Conservation (phyloP, 805 yeast genomes). For the Candida adriatica region DNA sequence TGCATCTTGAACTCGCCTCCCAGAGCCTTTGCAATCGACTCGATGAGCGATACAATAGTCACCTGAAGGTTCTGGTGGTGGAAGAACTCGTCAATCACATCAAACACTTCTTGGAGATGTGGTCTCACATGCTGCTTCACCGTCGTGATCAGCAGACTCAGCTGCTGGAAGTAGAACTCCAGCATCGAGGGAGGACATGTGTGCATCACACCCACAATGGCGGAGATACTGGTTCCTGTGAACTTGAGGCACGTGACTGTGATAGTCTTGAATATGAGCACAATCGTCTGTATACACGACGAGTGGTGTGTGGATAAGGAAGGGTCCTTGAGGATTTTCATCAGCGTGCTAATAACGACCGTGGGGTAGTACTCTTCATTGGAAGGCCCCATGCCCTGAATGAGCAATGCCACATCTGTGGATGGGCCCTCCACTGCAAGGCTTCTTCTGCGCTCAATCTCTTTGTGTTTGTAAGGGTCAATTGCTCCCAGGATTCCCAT, state of each 20-base stretch:
- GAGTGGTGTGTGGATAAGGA: constrained; percentile 84
- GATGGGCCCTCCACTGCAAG: constrained; percentile 71
- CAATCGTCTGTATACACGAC: constrained; percentile 88
- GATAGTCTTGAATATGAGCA: constrained; percentile 82
- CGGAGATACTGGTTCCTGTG: constrained; percentile 81
- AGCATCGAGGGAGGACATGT: constrained; percentile 71
- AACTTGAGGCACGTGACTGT: constrained; percentile 89
- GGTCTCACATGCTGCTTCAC: constrained; percentile 90
- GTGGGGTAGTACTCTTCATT: constrained; percentile 92
- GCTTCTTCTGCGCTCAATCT: constrained; percentile 65
- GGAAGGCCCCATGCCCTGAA: constrained; percentile 93
- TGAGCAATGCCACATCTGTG: constrained; percentile 78
- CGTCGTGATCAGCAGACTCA: constrained; percentile 69
- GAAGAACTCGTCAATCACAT: constrained; percentile 70
- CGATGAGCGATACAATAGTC: constrained; percentile 73
- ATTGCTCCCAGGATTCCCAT: constrained; percentile 93
- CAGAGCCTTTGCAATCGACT: constrained; percentile 75
- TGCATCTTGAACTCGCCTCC: constrained; percentile 90
- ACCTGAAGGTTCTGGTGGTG: constrained; percentile 56
- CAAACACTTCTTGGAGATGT: constrained; percentile 67
- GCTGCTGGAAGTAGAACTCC: constrained; percentile 84
- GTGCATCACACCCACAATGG: constrained; percentile 78
- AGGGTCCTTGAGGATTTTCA: constrained; percentile 79
- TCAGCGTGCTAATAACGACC: constrained; percentile 79
- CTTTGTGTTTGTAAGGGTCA: constrained; percentile 93